Evolutionary conservation across 2,329 filamentous ascomycete species (phyloP), one percentile per base, ranked within the genome.

Genomic region (Apiospora saccharicola): DNA sequence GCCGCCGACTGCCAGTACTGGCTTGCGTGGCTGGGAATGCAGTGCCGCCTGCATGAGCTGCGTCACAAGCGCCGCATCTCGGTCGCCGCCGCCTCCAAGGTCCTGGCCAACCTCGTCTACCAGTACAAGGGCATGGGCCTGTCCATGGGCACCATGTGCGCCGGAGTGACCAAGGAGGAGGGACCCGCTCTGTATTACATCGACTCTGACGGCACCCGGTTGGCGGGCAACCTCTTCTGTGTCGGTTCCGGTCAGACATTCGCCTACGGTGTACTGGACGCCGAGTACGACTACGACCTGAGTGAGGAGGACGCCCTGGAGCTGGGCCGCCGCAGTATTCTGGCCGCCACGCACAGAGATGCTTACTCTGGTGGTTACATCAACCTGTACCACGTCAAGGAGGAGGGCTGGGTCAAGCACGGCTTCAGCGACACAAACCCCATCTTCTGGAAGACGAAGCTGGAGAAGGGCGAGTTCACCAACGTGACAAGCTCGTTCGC

Each of bases 1-100:
- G 96, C 96, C 81, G 96, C 96, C 84, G 96, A 99, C 86, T 99
- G 96, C 85, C 96, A 98, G 91, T 98, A 98, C 90, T 99, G 96
- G 96, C 93, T 99, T 76, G 95, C 95, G 81, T 99, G 97, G 88
- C 90, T 99, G 76, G 96, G 96, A 80, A 98, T 98, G 93, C 95
- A 99, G 89, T 99, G 96, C 87, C 95, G 96, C 73, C 93, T 99
- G 76, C 96, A 99, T 88, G 96, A 99, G 88, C 95, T 99, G 80
- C 94, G 96, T 77, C 96, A 99, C 90, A 99, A 99, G 90, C 94
- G 95, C 83, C 94, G 96, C 82, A 99, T 99, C 87, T 96, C 94
- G 74, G 96, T 99, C 76, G 96, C 96, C 67, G 96, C 96, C 67
- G 96, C 96, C 71, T 97, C 93, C 82, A 99, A 99, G 90, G 98